Percentiles rank a stretch among this genome's conserved stretches.
phyloP scores from a whole-genome alignment of 805 yeast species.

The Babjeviella inositovora region DNA sequence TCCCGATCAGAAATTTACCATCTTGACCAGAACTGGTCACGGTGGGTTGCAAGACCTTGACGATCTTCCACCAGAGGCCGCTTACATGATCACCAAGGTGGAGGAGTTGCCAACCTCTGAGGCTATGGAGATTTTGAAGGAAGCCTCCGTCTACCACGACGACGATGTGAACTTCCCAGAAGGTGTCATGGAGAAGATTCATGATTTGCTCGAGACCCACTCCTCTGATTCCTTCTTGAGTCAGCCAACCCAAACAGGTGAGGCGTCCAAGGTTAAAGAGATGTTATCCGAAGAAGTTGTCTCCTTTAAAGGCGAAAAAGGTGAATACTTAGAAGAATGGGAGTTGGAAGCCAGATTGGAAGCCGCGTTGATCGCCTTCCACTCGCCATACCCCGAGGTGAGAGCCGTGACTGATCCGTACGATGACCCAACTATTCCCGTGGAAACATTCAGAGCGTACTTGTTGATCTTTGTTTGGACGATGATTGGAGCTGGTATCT shows the following conservation, averaged over 20 bases:
- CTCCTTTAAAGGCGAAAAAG: too few relatives aligned
- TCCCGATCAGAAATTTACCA: conserved; percentile 9
- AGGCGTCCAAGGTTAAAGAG: too few relatives aligned
- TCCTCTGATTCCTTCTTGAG: too few relatives aligned
- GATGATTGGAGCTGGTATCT: conserved; percentile 33
- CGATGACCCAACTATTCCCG: conserved; percentile 16
- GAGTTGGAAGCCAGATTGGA: conserved; percentile 17
- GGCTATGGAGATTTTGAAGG: conserved; percentile 10
- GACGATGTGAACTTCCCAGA: conserved; percentile 14
- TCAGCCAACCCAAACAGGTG: too few relatives aligned
- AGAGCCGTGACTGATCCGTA: conserved; percentile 18
- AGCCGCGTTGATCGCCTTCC: conserved; percentile 20
- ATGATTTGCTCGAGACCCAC: conserved; percentile 5
- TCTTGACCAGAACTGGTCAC: conserved; percentile 11
- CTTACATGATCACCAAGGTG: conserved; percentile 21
- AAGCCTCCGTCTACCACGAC: conserved; percentile 8
- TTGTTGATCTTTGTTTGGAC: conserved; percentile 27
- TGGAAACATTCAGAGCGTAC: too few relatives aligned
- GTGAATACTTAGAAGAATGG: too few relatives aligned
- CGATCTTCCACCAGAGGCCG: conserved; percentile 12
- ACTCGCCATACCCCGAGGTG: conserved; percentile 24
- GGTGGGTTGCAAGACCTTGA: conserved; percentile 11
- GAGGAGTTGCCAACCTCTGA: conserved; percentile 14
- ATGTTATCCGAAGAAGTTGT: conserved; percentile 15
- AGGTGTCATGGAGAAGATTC: conserved; percentile 7